Percentiles rank a stretch among this genome's conserved stretches.
phyloP scores from a whole-genome alignment of 306 rosid genomes.

The Mimosa pudica region DNA sequence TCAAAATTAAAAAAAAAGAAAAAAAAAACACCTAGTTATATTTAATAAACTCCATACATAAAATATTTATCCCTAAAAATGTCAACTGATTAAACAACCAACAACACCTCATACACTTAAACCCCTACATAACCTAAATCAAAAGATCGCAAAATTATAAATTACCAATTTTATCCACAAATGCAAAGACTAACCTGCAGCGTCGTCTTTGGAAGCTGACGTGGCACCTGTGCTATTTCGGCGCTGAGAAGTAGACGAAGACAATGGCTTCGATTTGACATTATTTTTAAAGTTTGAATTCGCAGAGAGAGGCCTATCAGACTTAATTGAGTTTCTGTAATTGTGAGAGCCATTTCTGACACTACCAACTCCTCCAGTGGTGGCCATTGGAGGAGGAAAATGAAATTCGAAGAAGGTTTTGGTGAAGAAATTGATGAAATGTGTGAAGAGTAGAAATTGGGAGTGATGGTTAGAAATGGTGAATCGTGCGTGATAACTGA shows the following conservation, averaged over 20 bases:
- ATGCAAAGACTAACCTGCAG: slow-evolving; percentile 55
- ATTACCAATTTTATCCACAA: not conserved
- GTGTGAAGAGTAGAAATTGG: slow-evolving; percentile 13
- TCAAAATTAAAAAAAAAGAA: too few species aligned
- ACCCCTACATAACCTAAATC: not conserved
- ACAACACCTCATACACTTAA: too few species aligned
- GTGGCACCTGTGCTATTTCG: slow-evolving; percentile 72
- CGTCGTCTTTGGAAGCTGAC: slow-evolving; percentile 59
- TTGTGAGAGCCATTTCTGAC: slow-evolving; percentile 56
- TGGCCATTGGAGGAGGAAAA: slow-evolving; percentile 58
- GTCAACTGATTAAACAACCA: not conserved
- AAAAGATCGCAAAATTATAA: slow-evolving; percentile 13
- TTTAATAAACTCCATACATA: not conserved
- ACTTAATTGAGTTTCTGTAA: slow-evolving; percentile 63
- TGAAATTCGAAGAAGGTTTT: slow-evolving; percentile 21
- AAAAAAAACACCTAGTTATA: not conserved
- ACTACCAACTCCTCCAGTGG: slow-evolving; percentile 50
- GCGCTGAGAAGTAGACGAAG: slow-evolving; percentile 58
- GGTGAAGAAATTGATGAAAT: not conserved
- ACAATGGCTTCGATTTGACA: slow-evolving; percentile 64
- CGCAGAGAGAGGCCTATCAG: slow-evolving; percentile 53
- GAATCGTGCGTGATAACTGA: slow-evolving; percentile 71
- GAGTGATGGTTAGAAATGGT: slow-evolving; percentile 32
- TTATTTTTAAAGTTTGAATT: slow-evolving; percentile 56
- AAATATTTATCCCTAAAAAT: slow-evolving; percentile 18